Evolutionary conservation across 2,329 filamentous ascomycete genomes (phyloP).

Genomic region (Aspergillus floridensis): DNA sequence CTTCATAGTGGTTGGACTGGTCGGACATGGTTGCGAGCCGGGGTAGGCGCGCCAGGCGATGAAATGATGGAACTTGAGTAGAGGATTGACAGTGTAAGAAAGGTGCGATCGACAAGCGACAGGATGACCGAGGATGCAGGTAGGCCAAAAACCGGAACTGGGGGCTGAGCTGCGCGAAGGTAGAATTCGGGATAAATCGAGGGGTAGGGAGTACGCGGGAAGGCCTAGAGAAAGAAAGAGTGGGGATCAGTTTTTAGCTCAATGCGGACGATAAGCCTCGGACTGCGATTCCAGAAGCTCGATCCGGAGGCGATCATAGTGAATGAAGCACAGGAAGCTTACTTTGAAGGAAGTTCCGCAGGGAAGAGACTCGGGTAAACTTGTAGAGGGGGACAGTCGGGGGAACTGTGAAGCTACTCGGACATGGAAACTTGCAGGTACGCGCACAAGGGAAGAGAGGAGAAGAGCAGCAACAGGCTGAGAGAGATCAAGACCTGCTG

Average conservation of each 20-base stretch:
- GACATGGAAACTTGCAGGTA: not conserved
- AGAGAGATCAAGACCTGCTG: not conserved
- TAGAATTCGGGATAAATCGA: slow-evolving; percentile 2
- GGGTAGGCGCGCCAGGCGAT: not conserved
- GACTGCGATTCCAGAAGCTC: slow-evolving; percentile 5
- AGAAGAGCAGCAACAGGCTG: not conserved
- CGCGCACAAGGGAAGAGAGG: not conserved
- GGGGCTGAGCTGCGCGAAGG: slow-evolving; percentile 3
- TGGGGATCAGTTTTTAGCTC: slow-evolving; percentile 13
- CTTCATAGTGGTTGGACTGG: slow-evolving; percentile 24
- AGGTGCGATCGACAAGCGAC: not conserved
- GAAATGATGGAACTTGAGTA: slow-evolving; percentile 4
- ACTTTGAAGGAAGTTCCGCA: too few relatives aligned
- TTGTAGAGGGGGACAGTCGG: not conserved
- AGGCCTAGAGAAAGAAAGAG: slow-evolving; percentile 10
- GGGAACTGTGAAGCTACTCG: not conserved
- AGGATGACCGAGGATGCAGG: slow-evolving; percentile 1
- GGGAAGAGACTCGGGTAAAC: not conserved
- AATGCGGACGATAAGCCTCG: slow-evolving; percentile 16
- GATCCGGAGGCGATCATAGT: not conserved
- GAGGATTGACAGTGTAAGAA: slow-evolving; percentile 3
- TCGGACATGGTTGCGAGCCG: slow-evolving; percentile 28
- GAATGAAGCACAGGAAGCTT: not conserved
- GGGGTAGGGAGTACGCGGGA: slow-evolving; percentile 9
- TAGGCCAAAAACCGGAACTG: not conserved